Evolutionary conservation across 441 rosid species (phyloP).

Genomic region (Brassica balearica): DNA sequence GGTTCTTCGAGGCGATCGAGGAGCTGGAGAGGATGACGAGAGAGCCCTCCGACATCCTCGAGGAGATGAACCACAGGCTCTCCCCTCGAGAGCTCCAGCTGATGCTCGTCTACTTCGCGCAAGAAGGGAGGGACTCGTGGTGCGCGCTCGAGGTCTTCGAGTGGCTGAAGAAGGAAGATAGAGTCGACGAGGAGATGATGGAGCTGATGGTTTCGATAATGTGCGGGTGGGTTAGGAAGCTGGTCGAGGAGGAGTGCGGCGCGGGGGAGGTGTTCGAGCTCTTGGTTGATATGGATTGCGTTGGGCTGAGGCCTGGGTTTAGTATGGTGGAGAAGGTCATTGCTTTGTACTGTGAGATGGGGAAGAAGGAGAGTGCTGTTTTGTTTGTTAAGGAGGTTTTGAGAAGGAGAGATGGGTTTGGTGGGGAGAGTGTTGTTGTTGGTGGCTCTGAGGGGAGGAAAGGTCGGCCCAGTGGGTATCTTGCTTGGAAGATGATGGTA

Average conservation of each 20-base stretch:
- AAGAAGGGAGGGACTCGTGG: conserved; percentile 96
- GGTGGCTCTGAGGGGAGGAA: conserved; percentile 55
- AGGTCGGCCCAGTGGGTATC: conserved; percentile 90
- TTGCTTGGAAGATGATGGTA: conserved; percentile 97
- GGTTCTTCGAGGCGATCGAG: conserved; percentile 84
- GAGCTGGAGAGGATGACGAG: conserved; percentile 89
- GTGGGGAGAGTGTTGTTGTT: conserved; percentile 8
- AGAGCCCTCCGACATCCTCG: conserved; percentile 87
- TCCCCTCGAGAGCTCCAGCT: conserved; percentile 80
- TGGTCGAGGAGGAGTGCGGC: conserved; percentile 65
- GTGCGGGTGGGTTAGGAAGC: conserved; percentile 89
- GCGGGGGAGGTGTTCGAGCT: conserved; percentile 74
- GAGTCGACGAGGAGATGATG: conserved; percentile 88
- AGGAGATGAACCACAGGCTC: conserved; percentile 87
- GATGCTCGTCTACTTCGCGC: conserved; percentile 89
- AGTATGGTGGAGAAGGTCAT: conserved; percentile 94
- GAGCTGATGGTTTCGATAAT: conserved; percentile 93
- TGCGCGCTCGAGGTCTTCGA: conserved; percentile 96
- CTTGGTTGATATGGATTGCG: conserved; percentile 90
- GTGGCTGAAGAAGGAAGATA: conserved; percentile 83
- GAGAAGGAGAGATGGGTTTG: conserved; percentile 47
- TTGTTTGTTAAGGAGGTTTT: conserved; percentile 76
- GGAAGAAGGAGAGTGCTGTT: conserved; percentile 66
- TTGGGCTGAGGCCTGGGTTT: conserved; percentile 83
- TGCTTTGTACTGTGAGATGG: conserved; percentile 81